A percentile compares a stretch with the other conserved stretches of the same genome.
phyloP scores from a whole-genome alignment of 345 rosid species.

The Cardamine resedifolia region DNA sequence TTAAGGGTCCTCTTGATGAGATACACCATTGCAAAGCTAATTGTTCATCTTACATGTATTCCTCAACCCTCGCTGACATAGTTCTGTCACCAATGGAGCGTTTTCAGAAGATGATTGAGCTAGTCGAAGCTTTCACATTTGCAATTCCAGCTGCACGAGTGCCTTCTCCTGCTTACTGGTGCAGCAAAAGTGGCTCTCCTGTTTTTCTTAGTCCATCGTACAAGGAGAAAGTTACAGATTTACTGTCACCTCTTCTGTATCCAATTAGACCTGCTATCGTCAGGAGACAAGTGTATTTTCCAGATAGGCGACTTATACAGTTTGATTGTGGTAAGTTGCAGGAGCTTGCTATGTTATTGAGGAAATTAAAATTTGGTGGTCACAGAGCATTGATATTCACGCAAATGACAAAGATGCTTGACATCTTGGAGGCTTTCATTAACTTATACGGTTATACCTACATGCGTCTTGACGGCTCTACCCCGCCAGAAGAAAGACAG shows the following conservation, averaged over 20 bases:
- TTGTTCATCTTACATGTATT: conserved; percentile 51
- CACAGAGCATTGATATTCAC: conserved; percentile 97
- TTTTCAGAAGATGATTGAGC: conserved; percentile 70
- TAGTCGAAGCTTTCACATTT: conserved; percentile 86
- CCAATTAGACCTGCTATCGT: conserved; percentile 96
- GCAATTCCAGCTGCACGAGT: conserved; percentile 96
- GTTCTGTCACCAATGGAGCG: conserved; percentile 90
- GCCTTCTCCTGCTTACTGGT: conserved; percentile 79
- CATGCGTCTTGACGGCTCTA: conserved; percentile 99
- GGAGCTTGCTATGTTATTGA: conserved; percentile 85
- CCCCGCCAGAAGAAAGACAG: conserved; percentile 98
- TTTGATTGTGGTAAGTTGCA: conserved; percentile 99
- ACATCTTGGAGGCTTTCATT: conserved; percentile 94
- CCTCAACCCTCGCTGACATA: conserved; percentile 74
- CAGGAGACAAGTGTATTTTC: conserved; percentile 92
- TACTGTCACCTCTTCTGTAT: conserved; percentile 70
- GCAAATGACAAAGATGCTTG: conserved; percentile 99
- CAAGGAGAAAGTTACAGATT: conserved; percentile 62
- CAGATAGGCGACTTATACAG: conserved; percentile 96
- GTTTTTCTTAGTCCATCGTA: conserved; percentile 62
- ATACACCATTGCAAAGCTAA: conserved; percentile 54
- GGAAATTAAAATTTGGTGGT: conserved; percentile 91
- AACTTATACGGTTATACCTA: conserved; percentile 95
- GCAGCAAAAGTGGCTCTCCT: conserved; percentile 62
- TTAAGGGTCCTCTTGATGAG: conserved; percentile 64